Evolutionary conservation across 805 yeast genomes (phyloP).

Genomic region (Spathaspora arborariae): DNA sequence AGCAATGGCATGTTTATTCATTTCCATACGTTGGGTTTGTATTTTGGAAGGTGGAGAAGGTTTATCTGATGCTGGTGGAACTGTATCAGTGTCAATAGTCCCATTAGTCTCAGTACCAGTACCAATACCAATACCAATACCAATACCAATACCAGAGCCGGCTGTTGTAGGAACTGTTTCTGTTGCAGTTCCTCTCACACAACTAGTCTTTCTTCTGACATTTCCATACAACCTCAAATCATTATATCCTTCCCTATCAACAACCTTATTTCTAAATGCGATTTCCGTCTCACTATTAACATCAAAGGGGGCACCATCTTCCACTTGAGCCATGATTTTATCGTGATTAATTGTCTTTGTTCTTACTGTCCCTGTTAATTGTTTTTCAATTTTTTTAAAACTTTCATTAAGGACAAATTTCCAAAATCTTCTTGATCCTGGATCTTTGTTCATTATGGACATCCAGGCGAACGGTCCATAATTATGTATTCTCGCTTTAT

Average conservation of each 20-base stretch:
- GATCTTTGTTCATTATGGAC: slow-evolving; percentile 46
- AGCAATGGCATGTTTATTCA: slow-evolving; percentile 27
- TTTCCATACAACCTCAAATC: slow-evolving; percentile 17
- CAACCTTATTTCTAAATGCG: slow-evolving; percentile 20
- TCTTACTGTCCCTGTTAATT: not conserved
- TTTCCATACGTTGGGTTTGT: slow-evolving; percentile 5
- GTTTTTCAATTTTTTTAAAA: not conserved
- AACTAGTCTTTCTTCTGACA: slow-evolving; percentile 1
- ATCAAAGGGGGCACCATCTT: not conserved
- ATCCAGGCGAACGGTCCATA: slow-evolving; percentile 54
- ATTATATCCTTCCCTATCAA: slow-evolving; percentile 21
- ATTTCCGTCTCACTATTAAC: slow-evolving; percentile 12
- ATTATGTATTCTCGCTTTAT: slow-evolving; percentile 36
- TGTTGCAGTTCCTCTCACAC: slow-evolving; percentile 21
- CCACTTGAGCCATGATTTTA: not conserved
- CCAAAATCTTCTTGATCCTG: slow-evolving; percentile 13
- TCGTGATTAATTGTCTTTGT: not conserved
- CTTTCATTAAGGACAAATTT: slow-evolving; percentile 7
- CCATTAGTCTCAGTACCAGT: too few relatives aligned
- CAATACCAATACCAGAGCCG: too few relatives aligned
- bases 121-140: too few relatives aligned
- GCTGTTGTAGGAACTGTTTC: too few relatives aligned
- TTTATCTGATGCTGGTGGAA: not conserved
- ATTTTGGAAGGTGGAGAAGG: too few relatives aligned
- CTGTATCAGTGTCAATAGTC: not conserved